These are phyloP conservation scores for Aspergillus uvarum DNA, from an alignment of 2,329 filamentous ascomycete species.

Conservation along the genomic window DNA sequence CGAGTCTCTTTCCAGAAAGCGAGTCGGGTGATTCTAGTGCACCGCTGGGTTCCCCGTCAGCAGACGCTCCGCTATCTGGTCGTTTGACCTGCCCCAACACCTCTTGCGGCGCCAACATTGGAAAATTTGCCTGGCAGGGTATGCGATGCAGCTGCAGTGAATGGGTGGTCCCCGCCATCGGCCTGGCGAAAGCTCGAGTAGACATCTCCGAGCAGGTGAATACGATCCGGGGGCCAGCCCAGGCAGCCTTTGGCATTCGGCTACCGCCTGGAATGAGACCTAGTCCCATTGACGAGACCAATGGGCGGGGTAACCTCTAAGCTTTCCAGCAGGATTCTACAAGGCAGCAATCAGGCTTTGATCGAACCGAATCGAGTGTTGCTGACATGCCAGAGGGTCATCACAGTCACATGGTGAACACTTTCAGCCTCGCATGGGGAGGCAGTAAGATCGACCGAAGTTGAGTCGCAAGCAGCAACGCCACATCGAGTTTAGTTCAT, in stretches of 20 bases:
- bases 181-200: slow-evolving; percentile 75
- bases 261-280: slow-evolving; percentile 40
- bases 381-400: background rate
- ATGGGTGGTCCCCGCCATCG: slow-evolving; percentile 91
- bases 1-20: slow-evolving; percentile 58
- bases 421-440: background rate
- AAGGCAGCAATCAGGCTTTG: background rate
- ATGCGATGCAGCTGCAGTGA: slow-evolving; percentile 86
- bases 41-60: slow-evolving; percentile 36
- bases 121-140: slow-evolving; percentile 95
- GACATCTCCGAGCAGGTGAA: slow-evolving; percentile 62
- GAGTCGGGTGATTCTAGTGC: slow-evolving; percentile 15
- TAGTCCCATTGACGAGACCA: slow-evolving; percentile 9
- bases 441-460: background rate
- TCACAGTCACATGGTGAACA: background rate
- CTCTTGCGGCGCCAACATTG: slow-evolving; percentile 78
- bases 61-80: slow-evolving; percentile 78
- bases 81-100: slow-evolving; percentile 76
- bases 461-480: background rate
- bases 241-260: slow-evolving; percentile 37
- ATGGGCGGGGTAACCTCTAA: slow-evolving; percentile 18
- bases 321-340: background rate
- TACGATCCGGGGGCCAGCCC: slow-evolving; percentile 20
- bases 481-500: background rate
- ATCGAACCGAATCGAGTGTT: background rate